A percentile compares a stretch with the other conserved stretches of the same genome.
These are phyloP conservation scores for Saturnispora galanensis DNA, from an alignment of 805 yeast genomes.

Conservation along the genomic window DNA sequence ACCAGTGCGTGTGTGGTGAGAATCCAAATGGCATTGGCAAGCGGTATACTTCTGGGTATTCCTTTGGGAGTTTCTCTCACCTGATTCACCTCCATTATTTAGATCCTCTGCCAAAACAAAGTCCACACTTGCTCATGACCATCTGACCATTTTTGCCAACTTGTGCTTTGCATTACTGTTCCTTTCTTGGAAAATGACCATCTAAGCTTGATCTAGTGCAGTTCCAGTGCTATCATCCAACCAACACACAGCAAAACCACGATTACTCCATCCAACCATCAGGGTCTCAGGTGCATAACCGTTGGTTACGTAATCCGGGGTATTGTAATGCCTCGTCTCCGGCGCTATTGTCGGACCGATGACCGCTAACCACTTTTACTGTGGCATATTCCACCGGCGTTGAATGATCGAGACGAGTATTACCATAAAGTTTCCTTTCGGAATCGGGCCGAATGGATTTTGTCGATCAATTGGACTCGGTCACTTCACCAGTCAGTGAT, in stretches of 20 bases:
- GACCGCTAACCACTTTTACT: no score
- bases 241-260: no score
- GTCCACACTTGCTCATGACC: slow-evolving; percentile 24
- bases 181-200: no score
- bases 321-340: no score
- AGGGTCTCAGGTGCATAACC: no score
- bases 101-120: slow-evolving; percentile 29
- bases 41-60: slow-evolving; percentile 57
- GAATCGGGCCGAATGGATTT: neutral
- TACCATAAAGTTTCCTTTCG: neutral
- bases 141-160: slow-evolving; percentile 26
- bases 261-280: no score
- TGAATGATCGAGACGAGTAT: no score
- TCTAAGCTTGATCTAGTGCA: no score
- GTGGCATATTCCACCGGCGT: no score
- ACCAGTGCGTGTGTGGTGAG: slow-evolving; percentile 55
- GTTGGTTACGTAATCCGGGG: no score
- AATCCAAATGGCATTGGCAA: slow-evolving; percentile 54
- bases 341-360: no score
- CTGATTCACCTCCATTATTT: slow-evolving; percentile 40
- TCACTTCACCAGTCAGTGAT: slow-evolving; percentile 6
- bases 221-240: no score
- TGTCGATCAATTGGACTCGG: neutral
- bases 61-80: slow-evolving; percentile 43
- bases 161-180: slow-evolving; percentile 10